Percentiles rank a stretch among this genome's conserved stretches.
Conservation (phyloP, 257 asterid species). For the Dorcoceras hygrometricum region DNA sequence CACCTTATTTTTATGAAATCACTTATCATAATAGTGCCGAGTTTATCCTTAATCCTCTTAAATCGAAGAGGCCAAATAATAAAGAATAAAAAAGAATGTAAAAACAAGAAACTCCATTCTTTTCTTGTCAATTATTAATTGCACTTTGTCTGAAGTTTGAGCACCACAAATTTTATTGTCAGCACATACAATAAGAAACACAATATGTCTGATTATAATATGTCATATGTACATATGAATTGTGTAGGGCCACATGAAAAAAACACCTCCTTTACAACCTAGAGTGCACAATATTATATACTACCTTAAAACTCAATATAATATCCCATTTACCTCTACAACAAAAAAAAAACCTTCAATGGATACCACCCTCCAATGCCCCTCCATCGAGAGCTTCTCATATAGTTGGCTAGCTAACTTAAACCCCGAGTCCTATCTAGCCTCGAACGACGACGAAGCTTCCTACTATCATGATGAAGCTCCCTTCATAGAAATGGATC, state of each 20-base stretch:
- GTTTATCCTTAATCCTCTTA: neutral
- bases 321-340: neutral
- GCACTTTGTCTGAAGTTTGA: conserved; percentile 42
- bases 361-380: conserved; percentile 48
- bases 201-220: conserved; percentile 21
- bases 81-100: too few relatives aligned
- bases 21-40: neutral
- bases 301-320: conserved; percentile 24
- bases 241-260: neutral
- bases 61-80: neutral
- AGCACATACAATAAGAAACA: conserved; percentile 19
- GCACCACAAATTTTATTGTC: conserved; percentile 45
- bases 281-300: neutral
- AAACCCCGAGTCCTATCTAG: conserved; percentile 25
- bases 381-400: conserved; percentile 72
- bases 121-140: conserved; percentile 42
- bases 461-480: conserved; percentile 47
- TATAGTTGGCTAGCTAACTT: conserved; percentile 58
- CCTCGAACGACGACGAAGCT: conserved; percentile 30
- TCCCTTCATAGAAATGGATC: conserved; percentile 91
- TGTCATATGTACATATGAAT: neutral
- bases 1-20: neutral
- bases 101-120: conserved; percentile 16
- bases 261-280: conserved; percentile 4
- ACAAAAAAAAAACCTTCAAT: conserved; percentile 27